Base-by-base conservation (phyloP, 179 eudicot genomes). In the Drosera spatulata region DNA sequence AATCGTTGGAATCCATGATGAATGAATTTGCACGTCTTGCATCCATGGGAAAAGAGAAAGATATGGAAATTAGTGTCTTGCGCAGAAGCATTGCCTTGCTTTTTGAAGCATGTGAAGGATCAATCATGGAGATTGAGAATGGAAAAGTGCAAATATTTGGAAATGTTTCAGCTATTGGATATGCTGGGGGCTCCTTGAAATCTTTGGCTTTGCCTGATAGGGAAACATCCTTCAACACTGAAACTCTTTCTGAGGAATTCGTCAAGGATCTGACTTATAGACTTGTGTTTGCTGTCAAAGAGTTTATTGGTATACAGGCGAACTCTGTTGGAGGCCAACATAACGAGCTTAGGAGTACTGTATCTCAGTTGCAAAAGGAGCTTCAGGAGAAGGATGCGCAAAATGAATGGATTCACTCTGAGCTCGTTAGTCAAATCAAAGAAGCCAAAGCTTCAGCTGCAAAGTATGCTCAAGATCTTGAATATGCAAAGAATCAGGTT, bases 341-440 rank as follows among this genome's bases (percentile, higher is more conserved):
- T 50, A 81, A 72, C 73, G 98, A 91, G 70, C 60, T 86, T 86
- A 88, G 85, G 65, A 55, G 61, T 69, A 66, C 81, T 47, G 71
- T 88, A 52, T 63, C 72, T 12, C 79, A 75, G 61, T 74, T 91
- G 74, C 96, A 88, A 73, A 86, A 76, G 67, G 95, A 85, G 59
- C 87, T 91, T 50, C 95, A 84, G 68, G 95, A 91, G 75, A 91
- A 86, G 75, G 96, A 86, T 66, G 63, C 84, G 64, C 86, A 91
- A 62, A 82, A 80, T 66, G 95, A 91, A 44, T 82, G 64, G 55
- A 80, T 79, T 38, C 84, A 81, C 72, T 66, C 56, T 74, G 96
- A 91, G 76, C 85, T 91, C 71, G 95, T 91, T 49, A 73, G 75
- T 71, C 96, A 91, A 81, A 86, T 91, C 53, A 88, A 82, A 81